phyloP scores from a whole-genome alignment of 1,284 basidiomycete genomes.

The Mrakiaceae sp. region DNA sequence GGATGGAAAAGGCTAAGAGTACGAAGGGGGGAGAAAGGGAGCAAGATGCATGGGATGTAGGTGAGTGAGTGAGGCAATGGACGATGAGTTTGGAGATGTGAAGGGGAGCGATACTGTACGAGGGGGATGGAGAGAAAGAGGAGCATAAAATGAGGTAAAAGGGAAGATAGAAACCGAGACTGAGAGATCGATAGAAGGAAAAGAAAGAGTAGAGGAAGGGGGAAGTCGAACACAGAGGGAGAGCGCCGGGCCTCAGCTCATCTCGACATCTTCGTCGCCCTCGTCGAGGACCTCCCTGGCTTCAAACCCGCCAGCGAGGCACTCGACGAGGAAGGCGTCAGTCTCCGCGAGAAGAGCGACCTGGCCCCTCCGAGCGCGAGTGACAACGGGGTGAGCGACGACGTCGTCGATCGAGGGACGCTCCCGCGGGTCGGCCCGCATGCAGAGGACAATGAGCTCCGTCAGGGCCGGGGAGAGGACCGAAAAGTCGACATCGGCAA shows the following conservation, averaged over 20 bases:
- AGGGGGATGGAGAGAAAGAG: not conserved
- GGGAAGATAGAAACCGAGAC: not conserved
- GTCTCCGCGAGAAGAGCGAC: constrained; percentile 33
- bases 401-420: constrained; percentile 54
- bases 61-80: not conserved
- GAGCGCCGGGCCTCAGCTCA: not conserved
- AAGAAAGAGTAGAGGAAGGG: not conserved
- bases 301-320: constrained; percentile 26
- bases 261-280: not conserved
- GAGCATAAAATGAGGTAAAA: not conserved
- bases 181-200: not conserved
- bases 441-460: constrained; percentile 61
- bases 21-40: not conserved
- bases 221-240: not conserved
- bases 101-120: not conserved
- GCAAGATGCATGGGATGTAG: not conserved
- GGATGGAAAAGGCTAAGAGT: not conserved
- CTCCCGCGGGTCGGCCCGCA: constrained; percentile 55
- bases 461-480: constrained; percentile 61
- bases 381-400: constrained; percentile 54
- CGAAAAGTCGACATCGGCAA: constrained; percentile 67
- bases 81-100: not conserved
- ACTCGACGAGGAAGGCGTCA: constrained; percentile 27
- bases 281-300: not conserved
- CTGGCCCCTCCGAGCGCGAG: constrained; percentile 46